These are phyloP conservation scores for Calendula officinalis DNA, from an alignment of 129 eudicot genomes.

Conservation along the genomic window DNA sequence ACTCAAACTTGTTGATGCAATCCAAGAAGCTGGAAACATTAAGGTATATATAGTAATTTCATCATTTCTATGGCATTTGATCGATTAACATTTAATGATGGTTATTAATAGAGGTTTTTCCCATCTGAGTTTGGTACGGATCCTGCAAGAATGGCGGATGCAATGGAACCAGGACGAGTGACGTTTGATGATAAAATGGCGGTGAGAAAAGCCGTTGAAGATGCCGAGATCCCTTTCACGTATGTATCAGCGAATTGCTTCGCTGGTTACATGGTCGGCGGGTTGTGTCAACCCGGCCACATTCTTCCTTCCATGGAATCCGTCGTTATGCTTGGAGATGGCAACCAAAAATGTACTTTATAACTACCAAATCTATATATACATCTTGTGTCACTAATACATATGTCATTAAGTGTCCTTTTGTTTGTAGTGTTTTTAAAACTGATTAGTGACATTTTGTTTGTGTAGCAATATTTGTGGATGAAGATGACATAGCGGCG, in stretches of 20 bases:
- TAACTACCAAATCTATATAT: neutral
- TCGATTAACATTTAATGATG: neutral
- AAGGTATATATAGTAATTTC: constrained; percentile 42
- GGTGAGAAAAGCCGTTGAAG: constrained; percentile 47
- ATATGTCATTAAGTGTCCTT: too few species aligned
- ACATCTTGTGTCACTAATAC: too few species aligned
- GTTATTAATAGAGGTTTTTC: constrained; percentile 36
- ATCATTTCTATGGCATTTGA: too few species aligned
- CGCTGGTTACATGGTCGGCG: constrained; percentile 52
- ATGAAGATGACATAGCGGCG: constrained; percentile 54
- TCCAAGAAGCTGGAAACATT: constrained; percentile 76
- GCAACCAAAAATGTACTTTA: constrained; percentile 46
- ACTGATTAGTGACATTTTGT: neutral
- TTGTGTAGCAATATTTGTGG: constrained; percentile 41
- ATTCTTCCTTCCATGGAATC: constrained; percentile 53
- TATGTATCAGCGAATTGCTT: constrained; percentile 44
- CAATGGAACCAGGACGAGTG: constrained; percentile 47
- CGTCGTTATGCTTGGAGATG: constrained; percentile 47
- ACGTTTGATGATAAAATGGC: constrained; percentile 53
- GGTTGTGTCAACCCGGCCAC: constrained; percentile 49
- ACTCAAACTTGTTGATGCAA: constrained; percentile 87
- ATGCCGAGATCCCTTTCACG: constrained; percentile 46
- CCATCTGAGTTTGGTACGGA: constrained; percentile 57
- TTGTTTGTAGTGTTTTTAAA: too few species aligned
- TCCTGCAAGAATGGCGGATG: constrained; percentile 45